Conservation (phyloP, 352 stramenopile species). For the Phytophthora ramorum region DNA sequence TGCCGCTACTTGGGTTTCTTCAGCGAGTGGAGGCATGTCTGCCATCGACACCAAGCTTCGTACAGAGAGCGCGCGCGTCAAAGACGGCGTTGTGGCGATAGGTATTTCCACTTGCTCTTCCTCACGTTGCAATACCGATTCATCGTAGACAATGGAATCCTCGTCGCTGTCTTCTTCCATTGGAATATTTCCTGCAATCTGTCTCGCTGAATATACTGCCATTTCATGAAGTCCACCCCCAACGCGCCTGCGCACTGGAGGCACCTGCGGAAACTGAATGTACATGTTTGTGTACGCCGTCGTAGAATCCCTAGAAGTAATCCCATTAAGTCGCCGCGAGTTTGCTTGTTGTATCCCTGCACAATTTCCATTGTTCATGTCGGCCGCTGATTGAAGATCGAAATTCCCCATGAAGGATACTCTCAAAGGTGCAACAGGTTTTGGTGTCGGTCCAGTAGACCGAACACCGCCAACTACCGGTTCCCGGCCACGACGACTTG, state of each 20-base stretch:
- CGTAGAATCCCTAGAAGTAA: background rate
- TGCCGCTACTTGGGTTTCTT: constrained; percentile 3
- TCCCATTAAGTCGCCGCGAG: background rate
- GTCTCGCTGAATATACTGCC: background rate
- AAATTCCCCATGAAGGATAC: constrained; percentile 25
- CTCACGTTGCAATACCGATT: background rate
- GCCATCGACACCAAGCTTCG: background rate
- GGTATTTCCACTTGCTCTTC: constrained; percentile 3
- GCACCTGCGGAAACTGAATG: constrained; percentile 66
- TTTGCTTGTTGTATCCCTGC: background rate
- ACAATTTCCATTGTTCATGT: background rate
- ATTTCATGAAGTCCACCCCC: constrained; percentile 4
- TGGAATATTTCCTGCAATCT: constrained; percentile 4
- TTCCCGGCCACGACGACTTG: constrained; percentile 7
- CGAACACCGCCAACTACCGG: constrained; percentile 48
- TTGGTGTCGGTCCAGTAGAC: constrained; percentile 30
- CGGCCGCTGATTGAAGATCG: background rate
- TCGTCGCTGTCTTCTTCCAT: constrained; percentile 13
- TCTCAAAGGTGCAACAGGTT: constrained; percentile 29
- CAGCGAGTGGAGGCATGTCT: constrained; percentile 4
- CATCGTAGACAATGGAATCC: background rate
- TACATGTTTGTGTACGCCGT: constrained; percentile 47
- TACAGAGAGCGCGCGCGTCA: constrained; percentile 7
- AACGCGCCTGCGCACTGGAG: constrained; percentile 42
- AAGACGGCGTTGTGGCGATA: background rate